These are phyloP conservation scores for Trichoderma oligosporum DNA, from an alignment of 2,329 filamentous ascomycete genomes.

Conservation along the genomic window DNA sequence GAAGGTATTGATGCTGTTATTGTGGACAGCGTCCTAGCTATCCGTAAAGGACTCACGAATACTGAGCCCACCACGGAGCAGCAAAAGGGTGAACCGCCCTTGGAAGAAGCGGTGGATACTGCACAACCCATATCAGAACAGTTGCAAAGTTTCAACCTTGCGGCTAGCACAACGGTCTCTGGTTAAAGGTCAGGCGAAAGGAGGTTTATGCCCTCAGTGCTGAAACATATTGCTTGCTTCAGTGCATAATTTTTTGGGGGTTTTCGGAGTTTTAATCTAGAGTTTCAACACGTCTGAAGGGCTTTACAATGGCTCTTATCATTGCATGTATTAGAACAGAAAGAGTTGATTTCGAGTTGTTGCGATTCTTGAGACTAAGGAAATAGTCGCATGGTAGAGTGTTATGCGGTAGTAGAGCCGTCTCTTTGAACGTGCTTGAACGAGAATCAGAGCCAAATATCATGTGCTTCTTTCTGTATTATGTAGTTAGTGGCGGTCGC, in stretches of 20 bases:
- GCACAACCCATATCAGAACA: slow-evolving; percentile 4
- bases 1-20: slow-evolving; percentile 98
- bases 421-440: not conserved
- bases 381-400: not conserved
- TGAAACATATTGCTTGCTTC: not conserved
- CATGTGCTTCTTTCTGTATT: no score
- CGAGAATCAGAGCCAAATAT: not conserved
- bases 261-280: not conserved
- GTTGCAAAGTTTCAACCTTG: slow-evolving; percentile 14
- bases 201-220: no score
- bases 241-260: no score
- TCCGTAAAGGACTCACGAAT: slow-evolving; percentile 78
- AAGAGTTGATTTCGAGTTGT: not conserved
- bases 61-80: slow-evolving; percentile 26
- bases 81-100: not conserved
- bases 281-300: not conserved
- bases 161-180: not conserved
- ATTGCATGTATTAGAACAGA: slow-evolving; percentile 2
- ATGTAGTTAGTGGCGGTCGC: no score
- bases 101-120: slow-evolving; percentile 2
- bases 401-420: not conserved
- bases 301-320: not conserved
- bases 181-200: not conserved
- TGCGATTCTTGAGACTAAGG: not conserved
- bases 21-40: slow-evolving; percentile 89